Percentiles rank a stretch among this genome's conserved stretches.
Conservation (phyloP, 495 filamentous ascomycete genomes). For the Aspergillus leporis region DNA sequence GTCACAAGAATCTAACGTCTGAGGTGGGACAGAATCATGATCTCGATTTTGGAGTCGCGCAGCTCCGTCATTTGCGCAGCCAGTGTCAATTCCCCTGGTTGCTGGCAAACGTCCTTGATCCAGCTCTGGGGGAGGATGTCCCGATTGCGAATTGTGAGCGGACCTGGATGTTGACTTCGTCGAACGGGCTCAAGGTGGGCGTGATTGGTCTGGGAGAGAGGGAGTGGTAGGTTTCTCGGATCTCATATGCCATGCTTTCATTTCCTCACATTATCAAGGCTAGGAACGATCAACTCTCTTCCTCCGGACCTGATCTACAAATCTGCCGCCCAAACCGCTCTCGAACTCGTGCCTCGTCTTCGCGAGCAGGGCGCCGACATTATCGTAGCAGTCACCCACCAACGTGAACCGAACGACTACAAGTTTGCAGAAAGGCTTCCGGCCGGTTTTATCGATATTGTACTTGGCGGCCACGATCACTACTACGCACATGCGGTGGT, state of each 20-base stretch:
- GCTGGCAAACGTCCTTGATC: conserved; percentile 80
- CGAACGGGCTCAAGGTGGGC: conserved; percentile 83
- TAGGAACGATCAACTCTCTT: conserved; percentile 83
- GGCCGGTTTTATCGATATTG: conserved; percentile 72
- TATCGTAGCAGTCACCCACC: conserved; percentile 78
- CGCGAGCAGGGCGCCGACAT: conserved; percentile 78
- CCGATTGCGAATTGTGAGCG: conserved; percentile 70
- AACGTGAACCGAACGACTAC: conserved; percentile 81
- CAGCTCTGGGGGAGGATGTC: conserved; percentile 66
- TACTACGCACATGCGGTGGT: conserved; percentile 75
- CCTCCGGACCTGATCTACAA: conserved; percentile 79
- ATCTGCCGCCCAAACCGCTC: conserved; percentile 70
- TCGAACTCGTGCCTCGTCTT: conserved; percentile 66
- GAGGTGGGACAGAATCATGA: conserved; percentile 70
- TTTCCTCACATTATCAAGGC: conserved; percentile 45
- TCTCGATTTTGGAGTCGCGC: conserved; percentile 85
- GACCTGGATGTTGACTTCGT: conserved; percentile 69
- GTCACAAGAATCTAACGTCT: conserved; percentile 5
- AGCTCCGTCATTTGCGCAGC: conserved; percentile 68
- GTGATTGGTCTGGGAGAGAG: conserved; percentile 81
- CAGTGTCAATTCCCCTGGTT: conserved; percentile 89
- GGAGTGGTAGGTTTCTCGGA: conserved; percentile 51
- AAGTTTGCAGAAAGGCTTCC: conserved; percentile 72
- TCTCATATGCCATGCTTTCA: not conserved
- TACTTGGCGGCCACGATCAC: conserved; percentile 89